Evolutionary conservation across 768 basidiomycete genomes (phyloP).

Genomic region (Tulasnella sp.): DNA sequence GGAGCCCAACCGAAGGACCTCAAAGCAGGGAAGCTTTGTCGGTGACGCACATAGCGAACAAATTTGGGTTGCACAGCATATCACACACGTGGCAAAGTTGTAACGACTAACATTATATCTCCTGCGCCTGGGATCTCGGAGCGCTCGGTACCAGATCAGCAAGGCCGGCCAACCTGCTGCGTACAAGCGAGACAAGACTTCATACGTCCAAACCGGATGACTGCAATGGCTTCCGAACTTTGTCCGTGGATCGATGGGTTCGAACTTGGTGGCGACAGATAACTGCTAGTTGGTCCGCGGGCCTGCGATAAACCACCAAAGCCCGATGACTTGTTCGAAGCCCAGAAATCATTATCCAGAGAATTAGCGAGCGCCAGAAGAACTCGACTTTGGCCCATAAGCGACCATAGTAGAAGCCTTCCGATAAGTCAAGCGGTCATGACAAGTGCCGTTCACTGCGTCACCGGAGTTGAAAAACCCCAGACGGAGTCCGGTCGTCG

Average conservation of each 20-base stretch:
- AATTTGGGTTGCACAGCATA: not conserved
- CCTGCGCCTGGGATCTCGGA: not conserved
- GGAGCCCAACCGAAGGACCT: not conserved
- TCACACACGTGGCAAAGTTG: not conserved
- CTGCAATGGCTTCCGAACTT: not conserved
- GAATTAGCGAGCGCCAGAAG: not conserved
- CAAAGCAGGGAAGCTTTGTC: not conserved
- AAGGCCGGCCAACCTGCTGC: not conserved
- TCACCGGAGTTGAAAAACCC: not conserved
- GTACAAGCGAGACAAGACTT: not conserved
- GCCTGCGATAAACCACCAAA: not conserved
- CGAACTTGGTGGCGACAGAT: not conserved
- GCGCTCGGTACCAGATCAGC: not conserved
- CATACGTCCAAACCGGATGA: not conserved
- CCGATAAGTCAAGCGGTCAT: not conserved
- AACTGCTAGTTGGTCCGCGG: not conserved
- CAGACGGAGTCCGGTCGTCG: not conserved
- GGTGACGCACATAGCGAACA: not conserved
- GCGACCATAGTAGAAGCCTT: not conserved
- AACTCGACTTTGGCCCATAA: not conserved
- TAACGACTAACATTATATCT: not conserved
- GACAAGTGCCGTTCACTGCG: not conserved
- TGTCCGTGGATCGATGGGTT: not conserved
- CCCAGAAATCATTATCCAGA: not conserved
- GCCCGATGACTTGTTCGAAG: not conserved